Evolutionary conservation across 1,139 yeast genomes (phyloP).

Genomic region (Geotrichum histeridarum): DNA sequence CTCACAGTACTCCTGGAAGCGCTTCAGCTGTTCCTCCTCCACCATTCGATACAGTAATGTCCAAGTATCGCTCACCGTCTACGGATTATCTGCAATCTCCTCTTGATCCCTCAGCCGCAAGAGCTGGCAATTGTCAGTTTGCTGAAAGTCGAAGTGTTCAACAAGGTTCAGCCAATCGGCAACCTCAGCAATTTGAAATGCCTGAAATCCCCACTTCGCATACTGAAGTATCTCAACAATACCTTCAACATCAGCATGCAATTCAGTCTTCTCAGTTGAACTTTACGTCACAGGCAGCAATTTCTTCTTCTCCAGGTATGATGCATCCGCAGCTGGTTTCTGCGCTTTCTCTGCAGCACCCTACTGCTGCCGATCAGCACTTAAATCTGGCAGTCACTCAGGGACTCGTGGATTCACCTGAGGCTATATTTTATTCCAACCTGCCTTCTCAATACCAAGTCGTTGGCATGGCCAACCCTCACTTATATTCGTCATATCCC

Average conservation of each 20-base stretch:
- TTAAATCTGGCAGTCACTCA: no score
- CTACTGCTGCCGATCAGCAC: no score
- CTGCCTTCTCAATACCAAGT: no score
- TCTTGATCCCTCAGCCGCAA: not conserved
- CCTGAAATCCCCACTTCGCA: not conserved
- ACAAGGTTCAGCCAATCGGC: not conserved
- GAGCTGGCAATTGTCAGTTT: not conserved
- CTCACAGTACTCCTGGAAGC: slow-evolving; percentile 5
- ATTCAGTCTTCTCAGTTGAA: not conserved
- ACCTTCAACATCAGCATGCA: slow-evolving; percentile 2
- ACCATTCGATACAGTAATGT: not conserved
- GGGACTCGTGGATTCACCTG: no score
- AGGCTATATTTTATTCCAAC: no score
- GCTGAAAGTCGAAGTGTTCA: not conserved
- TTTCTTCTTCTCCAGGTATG: not conserved
- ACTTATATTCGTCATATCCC: no score
- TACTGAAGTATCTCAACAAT: not conserved
- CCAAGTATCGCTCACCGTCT: not conserved
- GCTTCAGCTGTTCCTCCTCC: not conserved
- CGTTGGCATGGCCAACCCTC: no score
- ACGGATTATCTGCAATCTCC: slow-evolving; percentile 4
- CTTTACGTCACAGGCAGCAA: not conserved
- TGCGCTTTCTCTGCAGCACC: no score
- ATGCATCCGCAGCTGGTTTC: no score
- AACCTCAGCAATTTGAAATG: slow-evolving; percentile 2